These are phyloP conservation scores for Purshia tridentata DNA, from an alignment of 306 rosid genomes.

Conservation along the genomic window DNA sequence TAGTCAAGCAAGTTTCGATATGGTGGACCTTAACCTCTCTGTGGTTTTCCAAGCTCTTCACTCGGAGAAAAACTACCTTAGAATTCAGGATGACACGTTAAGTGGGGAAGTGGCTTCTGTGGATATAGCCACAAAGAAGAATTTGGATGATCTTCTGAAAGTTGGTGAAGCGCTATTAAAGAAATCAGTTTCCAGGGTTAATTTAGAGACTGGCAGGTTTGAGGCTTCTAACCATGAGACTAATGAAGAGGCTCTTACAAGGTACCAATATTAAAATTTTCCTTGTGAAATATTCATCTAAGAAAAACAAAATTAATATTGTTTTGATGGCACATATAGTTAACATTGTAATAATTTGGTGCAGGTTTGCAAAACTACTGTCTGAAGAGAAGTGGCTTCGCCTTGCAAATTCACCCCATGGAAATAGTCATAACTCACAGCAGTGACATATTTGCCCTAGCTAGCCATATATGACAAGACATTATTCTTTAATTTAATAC, in stretches of 20 bases:
- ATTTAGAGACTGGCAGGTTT: constrained; percentile 38
- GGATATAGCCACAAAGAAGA: constrained; percentile 35
- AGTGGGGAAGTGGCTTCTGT: constrained; percentile 23
- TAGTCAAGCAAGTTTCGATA: constrained; percentile 44
- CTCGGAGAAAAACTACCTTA: constrained; percentile 42
- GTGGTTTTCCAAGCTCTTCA: constrained; percentile 43
- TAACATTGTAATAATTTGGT: background rate
- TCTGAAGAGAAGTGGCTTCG: constrained; percentile 51
- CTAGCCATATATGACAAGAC: background rate
- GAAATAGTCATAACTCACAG: background rate
- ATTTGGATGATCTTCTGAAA: constrained; percentile 44
- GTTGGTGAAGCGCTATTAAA: constrained; percentile 39
- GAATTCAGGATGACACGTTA: constrained; percentile 57
- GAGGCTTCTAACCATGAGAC: constrained; percentile 30
- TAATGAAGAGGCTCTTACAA: constrained; percentile 49
- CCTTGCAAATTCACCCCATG: constrained; percentile 40
- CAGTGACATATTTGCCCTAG: background rate
- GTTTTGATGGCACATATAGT: too few relatives aligned
- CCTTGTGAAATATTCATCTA: too few relatives aligned
- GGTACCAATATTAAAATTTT: constrained; percentile 17
- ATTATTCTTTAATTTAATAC: too few relatives aligned
- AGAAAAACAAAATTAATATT: background rate
- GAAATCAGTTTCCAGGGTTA: constrained; percentile 36
- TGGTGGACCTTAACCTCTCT: constrained; percentile 55
- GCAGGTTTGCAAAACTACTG: constrained; percentile 52